Evolutionary conservation across 352 stramenopile species (phyloP).

Genomic region (Aphanomyces invadans): DNA sequence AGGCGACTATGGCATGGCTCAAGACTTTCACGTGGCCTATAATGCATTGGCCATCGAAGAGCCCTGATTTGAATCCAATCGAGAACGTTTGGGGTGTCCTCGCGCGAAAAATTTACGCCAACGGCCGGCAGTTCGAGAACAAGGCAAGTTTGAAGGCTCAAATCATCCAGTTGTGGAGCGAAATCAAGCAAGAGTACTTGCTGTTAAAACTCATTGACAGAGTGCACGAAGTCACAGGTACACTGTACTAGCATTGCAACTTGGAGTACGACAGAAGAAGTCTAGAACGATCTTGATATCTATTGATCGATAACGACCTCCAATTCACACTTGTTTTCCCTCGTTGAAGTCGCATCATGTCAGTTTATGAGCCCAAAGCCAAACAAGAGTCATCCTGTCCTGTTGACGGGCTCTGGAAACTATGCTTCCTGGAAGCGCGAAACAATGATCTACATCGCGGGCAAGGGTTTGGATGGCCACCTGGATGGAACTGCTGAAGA

Average conservation of each 20-base stretch:
- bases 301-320: not conserved
- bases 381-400: not conserved
- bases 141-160: not conserved
- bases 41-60: slow-evolving; percentile 15
- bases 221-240: no score
- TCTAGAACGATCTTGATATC: no score
- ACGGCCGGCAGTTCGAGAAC: slow-evolving; percentile 11
- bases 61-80: slow-evolving; percentile 21
- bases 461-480: not conserved
- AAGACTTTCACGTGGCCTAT: not conserved
- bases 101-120: slow-evolving; percentile 13
- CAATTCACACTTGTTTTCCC: not conserved
- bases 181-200: not conserved
- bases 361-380: slow-evolving; percentile 10
- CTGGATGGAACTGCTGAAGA: slow-evolving; percentile 1
- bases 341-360: not conserved
- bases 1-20: not conserved
- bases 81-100: slow-evolving; percentile 23
- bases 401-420: slow-evolving; percentile 1
- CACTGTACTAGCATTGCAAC: no score
- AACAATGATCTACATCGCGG: slow-evolving; percentile 1
- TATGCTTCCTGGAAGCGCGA: not conserved
- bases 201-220: no score
- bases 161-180: not conserved
- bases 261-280: no score